These are phyloP conservation scores for Dendrobium officinale DNA, from an alignment of 106 monocot genomes.

Conservation along the genomic window DNA sequence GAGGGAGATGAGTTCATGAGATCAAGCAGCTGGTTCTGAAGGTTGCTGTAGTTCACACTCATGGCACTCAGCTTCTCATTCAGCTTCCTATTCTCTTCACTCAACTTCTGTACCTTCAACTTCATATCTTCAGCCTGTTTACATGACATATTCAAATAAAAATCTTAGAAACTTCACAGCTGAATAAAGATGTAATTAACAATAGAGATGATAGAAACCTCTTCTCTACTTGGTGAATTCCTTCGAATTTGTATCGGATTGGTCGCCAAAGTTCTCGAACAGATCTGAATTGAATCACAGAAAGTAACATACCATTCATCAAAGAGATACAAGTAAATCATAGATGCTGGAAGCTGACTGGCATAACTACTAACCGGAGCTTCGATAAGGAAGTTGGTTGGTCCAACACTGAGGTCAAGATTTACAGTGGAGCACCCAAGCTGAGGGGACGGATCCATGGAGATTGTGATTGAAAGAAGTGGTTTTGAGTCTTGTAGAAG, in stretches of 20 bases:
- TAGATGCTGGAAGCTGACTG: too few relatives aligned
- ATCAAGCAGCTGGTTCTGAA: conserved; percentile 1
- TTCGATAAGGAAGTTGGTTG: background rate
- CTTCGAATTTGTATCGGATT: background rate
- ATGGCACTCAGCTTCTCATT: conserved; percentile 17
- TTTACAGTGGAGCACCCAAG: background rate
- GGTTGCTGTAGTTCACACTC: background rate
- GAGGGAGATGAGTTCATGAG: background rate
- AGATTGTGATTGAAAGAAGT: background rate
- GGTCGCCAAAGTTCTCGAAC: background rate
- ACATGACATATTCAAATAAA: background rate
- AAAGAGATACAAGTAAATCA: too few relatives aligned
- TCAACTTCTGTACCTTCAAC: conserved; percentile 4
- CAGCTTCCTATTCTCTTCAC: conserved; percentile 23
- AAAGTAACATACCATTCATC: too few relatives aligned
- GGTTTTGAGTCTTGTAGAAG: background rate
- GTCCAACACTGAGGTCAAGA: conserved; percentile 7
- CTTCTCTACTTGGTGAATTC: background rate
- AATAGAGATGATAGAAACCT: background rate
- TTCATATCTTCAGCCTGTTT: background rate
- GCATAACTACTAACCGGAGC: background rate
- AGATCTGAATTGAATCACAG: background rate
- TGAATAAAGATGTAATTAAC: background rate
- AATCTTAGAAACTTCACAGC: background rate
- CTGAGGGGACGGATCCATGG: background rate